Evolutionary conservation across 2,329 filamentous ascomycete species (phyloP), one percentile per base, ranked within the genome.

Genomic region (Hymenoscyphus linearis): DNA sequence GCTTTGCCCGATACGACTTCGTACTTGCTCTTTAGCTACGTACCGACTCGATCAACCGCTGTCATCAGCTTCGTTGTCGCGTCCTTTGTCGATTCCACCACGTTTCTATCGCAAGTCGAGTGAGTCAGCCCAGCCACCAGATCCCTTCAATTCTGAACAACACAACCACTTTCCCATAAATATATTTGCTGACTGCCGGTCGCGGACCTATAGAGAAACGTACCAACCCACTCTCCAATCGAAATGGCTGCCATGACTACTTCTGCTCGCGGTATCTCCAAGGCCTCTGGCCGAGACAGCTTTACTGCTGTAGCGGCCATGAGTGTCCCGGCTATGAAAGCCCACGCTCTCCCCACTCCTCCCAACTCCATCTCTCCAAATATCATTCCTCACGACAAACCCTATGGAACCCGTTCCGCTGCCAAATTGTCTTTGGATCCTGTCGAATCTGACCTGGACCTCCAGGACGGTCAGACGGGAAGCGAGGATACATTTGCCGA

Each of bases 291-390:
- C 80, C 83, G 84, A 86, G 85, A 88, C 84, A 84, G 83, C 84
- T 88, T 88, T 75, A 78, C 84, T 87, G 85, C 78, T 86, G 85
- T 87, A 86, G 84, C 84, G 81, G 83, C 83, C 76, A 80, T 81
- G 79, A 83, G 82, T 71, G 82, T 85, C 75, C 78, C 82, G 81
- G 64, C 61, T 26, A 64, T 64, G 54, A 83, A 83, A 78, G 80
- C 77, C 77, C 80, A 82, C 70, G 80, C 85, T 75, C 85, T 96
- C 72, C 91, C 90, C 66, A 97, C 93, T 74, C 93, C 93, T 73
- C 93, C 93, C 64, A 96, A 93, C 80, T 97, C 93, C 76, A 92
- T 97, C 74, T 97, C 93, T 64, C 93, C 93, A 55, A 88, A 85
- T 69, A 82, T 97, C 68, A 87, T 89, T 70, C 90, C 93, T 63